Evolutionary conservation across 306 rosid genomes (phyloP), one percentile per base, ranked within the genome.

Genomic region (Datisca glomerata): DNA sequence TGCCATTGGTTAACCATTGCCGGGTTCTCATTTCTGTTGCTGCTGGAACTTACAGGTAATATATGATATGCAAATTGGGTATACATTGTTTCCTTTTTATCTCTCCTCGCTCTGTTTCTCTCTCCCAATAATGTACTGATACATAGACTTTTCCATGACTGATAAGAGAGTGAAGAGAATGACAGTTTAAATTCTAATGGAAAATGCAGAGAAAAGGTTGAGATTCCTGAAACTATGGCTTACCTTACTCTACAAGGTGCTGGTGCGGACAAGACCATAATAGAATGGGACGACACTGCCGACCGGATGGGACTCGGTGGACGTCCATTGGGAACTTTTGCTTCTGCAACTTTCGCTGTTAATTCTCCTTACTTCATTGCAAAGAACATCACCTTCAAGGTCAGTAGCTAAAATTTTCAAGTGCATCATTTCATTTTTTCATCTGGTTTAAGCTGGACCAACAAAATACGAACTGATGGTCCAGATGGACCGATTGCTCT

Each of bases 231-330:
- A 19, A 49, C 75, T 11, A 91, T 84, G 69, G 80, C 92, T 3
- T 91, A 52, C 74, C 68, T 91, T 70, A 80, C 81, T 40, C 70
- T 91, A 53, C 59, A 91, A 73, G 98, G 98, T 64, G 96, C 67
- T 18, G 98, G 94, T 10, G 81, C 96, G 18, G 96, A 78, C 18
- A 64, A 73, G 46, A 91, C 98, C 41, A 80, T 80, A 6, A 80
- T 91, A 64, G 86, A 91, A 64, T 91, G 92, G 93, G 95, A 94
- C 48, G 98, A 91, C 94, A 91, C 86, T 8, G 98, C 98, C 66
- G 75, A 68, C 78, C 94, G 48, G 77, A 47, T 6, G 96, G 81
- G 3, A 65, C 84, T 11, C 64, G 34, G 38, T 87, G 93, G 17
- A 66, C 16, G 49, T 85, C 86, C 12, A 18, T 91, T 62, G 98